A percentile compares a stretch with the other conserved stretches of the same genome.
Conservation (phyloP, 1,284 basidiomycete genomes). For the Leccinum griseonigrum region DNA sequence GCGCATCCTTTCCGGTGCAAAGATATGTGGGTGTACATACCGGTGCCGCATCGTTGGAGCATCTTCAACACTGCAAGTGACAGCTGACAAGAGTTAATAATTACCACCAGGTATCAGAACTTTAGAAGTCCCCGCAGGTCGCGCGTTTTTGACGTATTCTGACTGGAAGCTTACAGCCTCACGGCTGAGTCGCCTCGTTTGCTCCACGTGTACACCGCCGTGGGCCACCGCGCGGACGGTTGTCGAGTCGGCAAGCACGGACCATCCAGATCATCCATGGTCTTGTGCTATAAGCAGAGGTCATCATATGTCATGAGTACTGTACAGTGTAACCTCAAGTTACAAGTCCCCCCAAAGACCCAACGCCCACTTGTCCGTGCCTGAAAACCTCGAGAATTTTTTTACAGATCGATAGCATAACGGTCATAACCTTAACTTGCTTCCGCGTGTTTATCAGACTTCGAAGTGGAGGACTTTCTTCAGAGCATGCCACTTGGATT, state of each 20-base stretch:
- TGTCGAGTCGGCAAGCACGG: not conserved
- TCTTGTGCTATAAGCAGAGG: slow-evolving; percentile 5
- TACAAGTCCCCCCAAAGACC: slow-evolving; percentile 7
- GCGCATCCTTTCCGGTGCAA: slow-evolving; percentile 9
- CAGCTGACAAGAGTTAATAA: slow-evolving; percentile 1
- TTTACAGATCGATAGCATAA: slow-evolving; percentile 19
- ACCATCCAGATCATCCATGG: not conserved
- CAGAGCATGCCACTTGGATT: slow-evolving; percentile 32
- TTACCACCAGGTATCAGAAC: slow-evolving; percentile 9
- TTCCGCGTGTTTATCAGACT: slow-evolving; percentile 16
- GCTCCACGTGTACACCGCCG: slow-evolving; percentile 16
- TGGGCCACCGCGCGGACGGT: not conserved
- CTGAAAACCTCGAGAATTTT: slow-evolving; percentile 15
- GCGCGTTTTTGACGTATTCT: slow-evolving; percentile 20
- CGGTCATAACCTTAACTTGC: slow-evolving; percentile 14
- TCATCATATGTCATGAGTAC: slow-evolving; percentile 24
- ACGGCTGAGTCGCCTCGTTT: slow-evolving; percentile 12
- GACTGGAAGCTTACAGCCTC: slow-evolving; percentile 6
- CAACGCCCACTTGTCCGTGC: slow-evolving; percentile 14
- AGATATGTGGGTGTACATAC: not conserved
- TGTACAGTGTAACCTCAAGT: slow-evolving; percentile 26
- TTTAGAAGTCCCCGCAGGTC: slow-evolving; percentile 6
- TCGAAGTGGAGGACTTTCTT: slow-evolving; percentile 31
- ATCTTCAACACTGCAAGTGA: slow-evolving; percentile 9
- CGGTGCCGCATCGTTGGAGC: not conserved